These are phyloP conservation scores for Trichoderma erinaceum DNA, from an alignment of 495 filamentous ascomycete species.

Conservation along the genomic window DNA sequence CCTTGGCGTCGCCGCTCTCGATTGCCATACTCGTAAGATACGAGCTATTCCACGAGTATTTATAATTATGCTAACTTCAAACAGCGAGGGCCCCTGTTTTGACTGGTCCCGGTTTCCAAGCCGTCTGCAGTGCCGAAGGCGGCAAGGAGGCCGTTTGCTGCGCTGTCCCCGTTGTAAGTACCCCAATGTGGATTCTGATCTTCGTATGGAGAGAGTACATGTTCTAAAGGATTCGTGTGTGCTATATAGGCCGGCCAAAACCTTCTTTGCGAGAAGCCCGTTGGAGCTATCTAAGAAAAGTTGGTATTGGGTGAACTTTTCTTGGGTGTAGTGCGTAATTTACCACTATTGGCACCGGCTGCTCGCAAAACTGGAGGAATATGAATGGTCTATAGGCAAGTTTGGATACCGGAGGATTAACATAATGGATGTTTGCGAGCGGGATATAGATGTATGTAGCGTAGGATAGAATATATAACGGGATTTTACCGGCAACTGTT, in stretches of 20 bases:
- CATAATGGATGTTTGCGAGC: neutral
- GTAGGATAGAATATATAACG: neutral
- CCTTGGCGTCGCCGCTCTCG: neutral
- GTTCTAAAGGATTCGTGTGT: too few relatives aligned
- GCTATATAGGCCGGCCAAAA: neutral
- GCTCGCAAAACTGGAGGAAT: neutral
- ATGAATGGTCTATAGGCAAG: neutral
- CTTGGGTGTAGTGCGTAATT: neutral
- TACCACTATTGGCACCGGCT: neutral
- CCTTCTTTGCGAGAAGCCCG: neutral
- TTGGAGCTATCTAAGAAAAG: neutral
- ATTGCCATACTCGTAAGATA: slow-evolving; percentile 1
- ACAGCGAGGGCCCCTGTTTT: neutral
- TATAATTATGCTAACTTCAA: neutral
- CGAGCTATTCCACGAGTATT: neutral
- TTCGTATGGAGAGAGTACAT: neutral
- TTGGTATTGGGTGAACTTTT: neutral
- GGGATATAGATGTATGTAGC: neutral
- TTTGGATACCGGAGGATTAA: too few relatives aligned
- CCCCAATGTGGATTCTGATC: neutral
- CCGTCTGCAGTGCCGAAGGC: neutral
- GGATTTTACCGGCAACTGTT: too few relatives aligned
- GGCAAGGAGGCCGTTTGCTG: neutral
- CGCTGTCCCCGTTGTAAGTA: neutral
- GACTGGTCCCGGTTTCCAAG: neutral